phyloP scores from a whole-genome alignment of 208 protist species.

The Wallacemonas sp. region DNA sequence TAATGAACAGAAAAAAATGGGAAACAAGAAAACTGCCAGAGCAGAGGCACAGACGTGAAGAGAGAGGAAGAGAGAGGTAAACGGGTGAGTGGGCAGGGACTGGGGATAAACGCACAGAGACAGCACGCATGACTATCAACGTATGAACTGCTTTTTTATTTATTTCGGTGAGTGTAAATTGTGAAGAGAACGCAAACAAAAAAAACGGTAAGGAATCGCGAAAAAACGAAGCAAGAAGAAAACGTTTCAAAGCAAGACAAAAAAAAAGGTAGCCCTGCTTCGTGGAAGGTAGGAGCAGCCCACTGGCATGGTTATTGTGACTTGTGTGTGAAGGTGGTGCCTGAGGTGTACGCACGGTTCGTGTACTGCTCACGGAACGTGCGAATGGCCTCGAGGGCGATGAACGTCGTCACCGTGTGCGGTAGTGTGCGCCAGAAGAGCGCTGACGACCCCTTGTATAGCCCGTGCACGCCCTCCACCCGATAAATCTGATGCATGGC shows the following conservation, averaged over 20 bases:
- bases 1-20: too few relatives aligned
- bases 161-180: too few relatives aligned
- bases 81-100: too few relatives aligned
- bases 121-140: too few relatives aligned
- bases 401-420: constrained; percentile 66
- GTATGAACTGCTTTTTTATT: too few relatives aligned
- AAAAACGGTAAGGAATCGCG: neutral
- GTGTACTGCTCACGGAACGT: constrained; percentile 47
- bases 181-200: too few relatives aligned
- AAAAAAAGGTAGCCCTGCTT: neutral
- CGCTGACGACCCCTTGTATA: constrained; percentile 70
- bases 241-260: neutral
- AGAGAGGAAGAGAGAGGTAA: too few relatives aligned
- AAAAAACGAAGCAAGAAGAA: neutral
- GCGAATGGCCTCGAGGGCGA: constrained; percentile 55
- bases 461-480: constrained; percentile 60
- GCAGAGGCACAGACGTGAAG: too few relatives aligned
- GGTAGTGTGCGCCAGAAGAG: constrained; percentile 58
- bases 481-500: constrained; percentile 45
- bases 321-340: constrained; percentile 26
- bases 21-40: too few relatives aligned
- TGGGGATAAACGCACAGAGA: too few relatives aligned
- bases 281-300: neutral
- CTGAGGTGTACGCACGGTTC: constrained; percentile 52
- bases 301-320: neutral